Percentiles rank a stretch among this genome's conserved stretches.
Evolutionary conservation across 305 asterid species (phyloP).

Genomic region (Fraxinus latifolia): DNA sequence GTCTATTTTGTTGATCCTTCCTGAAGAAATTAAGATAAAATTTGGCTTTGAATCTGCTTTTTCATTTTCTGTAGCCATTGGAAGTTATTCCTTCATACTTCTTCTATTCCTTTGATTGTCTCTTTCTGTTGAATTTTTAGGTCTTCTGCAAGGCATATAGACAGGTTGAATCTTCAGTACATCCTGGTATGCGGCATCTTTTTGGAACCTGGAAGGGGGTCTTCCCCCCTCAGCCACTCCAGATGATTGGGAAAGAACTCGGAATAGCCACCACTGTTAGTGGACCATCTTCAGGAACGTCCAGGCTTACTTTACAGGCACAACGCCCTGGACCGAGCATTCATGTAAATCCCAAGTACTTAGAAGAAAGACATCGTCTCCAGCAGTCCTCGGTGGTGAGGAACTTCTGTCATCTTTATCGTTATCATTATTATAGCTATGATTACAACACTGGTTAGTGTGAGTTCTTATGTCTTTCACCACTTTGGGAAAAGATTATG

Average conservation of each 20-base stretch:
- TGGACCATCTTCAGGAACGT: conserved; percentile 55
- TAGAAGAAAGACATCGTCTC: conserved; percentile 75
- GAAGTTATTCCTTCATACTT: neutral
- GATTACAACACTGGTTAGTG: neutral
- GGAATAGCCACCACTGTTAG: conserved; percentile 58
- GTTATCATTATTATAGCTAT: neutral
- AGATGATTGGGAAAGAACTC: neutral
- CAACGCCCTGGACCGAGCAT: conserved; percentile 80
- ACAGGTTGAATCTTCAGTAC: conserved; percentile 78
- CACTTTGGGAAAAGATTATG: neutral
- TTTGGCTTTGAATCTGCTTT: neutral
- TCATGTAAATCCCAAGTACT: conserved; percentile 91
- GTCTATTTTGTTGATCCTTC: neutral
- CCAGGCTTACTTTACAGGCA: conserved; percentile 62
- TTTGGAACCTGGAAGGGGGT: conserved; percentile 61
- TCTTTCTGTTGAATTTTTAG: conserved; percentile 42
- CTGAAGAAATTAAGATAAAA: conserved; percentile 12
- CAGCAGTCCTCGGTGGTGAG: conserved; percentile 66
- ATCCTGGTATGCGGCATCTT: conserved; percentile 88
- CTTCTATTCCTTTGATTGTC: neutral
- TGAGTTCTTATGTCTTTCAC: neutral
- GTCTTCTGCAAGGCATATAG: conserved; percentile 87
- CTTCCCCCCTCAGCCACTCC: too few species aligned
- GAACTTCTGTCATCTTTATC: neutral
- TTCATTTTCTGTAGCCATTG: neutral